Evolutionary conservation across 768 basidiomycete genomes (phyloP).

Genomic region (Lyophyllum semitale): DNA sequence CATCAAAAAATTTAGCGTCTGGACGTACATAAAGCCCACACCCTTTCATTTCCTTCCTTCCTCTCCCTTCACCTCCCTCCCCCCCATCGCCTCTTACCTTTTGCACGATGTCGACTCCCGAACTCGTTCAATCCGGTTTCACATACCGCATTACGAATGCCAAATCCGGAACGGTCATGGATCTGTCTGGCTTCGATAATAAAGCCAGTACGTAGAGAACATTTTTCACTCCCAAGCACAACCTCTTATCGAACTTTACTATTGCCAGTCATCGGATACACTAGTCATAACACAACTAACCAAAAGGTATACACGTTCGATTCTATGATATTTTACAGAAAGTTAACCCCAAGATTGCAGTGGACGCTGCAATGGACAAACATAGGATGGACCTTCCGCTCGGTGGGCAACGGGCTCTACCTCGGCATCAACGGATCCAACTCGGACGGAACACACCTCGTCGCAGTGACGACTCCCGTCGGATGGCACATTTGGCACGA

Average conservation of each 20-base stretch:
- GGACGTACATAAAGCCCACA: slow-evolving; percentile 4
- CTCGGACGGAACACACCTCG: slow-evolving; percentile 40
- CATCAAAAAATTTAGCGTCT: slow-evolving; percentile 4
- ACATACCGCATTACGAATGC: slow-evolving; percentile 52
- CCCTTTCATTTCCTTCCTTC: background rate
- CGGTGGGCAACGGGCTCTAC: slow-evolving; percentile 39
- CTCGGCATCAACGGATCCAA: slow-evolving; percentile 40
- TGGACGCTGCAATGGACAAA: slow-evolving; percentile 48
- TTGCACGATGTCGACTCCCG: slow-evolving; percentile 16
- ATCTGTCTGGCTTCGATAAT: slow-evolving; percentile 57
- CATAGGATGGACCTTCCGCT: slow-evolving; percentile 44
- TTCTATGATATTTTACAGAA: background rate
- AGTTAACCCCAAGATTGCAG: slow-evolving; percentile 25
- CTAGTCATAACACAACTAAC: slow-evolving; percentile 42
- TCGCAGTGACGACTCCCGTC: slow-evolving; percentile 36
- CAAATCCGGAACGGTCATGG: slow-evolving; percentile 52
- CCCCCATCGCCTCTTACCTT: background rate
- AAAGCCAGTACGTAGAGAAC: slow-evolving; percentile 37
- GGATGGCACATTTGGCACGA: slow-evolving; percentile 57
- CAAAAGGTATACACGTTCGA: slow-evolving; percentile 40
- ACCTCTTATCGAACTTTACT: background rate
- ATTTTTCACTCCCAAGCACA: background rate
- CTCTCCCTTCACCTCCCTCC: background rate
- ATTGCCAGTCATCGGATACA: slow-evolving; percentile 50
- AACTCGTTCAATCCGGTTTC: slow-evolving; percentile 34